phyloP scores from a whole-genome alignment of 192 early-diverging fungal genomes.

The Jimgerdemannia lactiflua region DNA sequence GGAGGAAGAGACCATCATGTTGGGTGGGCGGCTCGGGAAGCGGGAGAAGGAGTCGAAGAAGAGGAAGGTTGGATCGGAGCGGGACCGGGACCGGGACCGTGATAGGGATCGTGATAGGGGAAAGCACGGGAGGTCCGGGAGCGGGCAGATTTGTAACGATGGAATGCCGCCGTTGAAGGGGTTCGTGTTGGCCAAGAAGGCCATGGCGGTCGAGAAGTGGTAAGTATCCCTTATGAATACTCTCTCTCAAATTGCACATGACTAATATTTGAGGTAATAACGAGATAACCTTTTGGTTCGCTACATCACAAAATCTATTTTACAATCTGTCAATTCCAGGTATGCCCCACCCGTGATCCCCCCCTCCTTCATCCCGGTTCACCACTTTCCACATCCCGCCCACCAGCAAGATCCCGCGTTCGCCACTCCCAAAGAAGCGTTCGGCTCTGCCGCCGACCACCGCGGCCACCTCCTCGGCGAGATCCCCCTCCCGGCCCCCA shows the following conservation, averaged over 20 bases:
- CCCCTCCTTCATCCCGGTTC: conserved; percentile 12
- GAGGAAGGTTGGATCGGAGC: background rate
- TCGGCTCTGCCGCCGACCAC: conserved; percentile 28
- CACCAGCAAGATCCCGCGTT: background rate
- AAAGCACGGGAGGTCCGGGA: background rate
- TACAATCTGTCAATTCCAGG: conserved; percentile 4
- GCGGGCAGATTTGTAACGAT: conserved; percentile 34
- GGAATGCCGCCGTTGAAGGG: conserved; percentile 50
- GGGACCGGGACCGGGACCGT: background rate
- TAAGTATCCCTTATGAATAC: conserved; percentile 5
- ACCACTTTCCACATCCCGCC: conserved; percentile 8
- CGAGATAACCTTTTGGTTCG: too few relatives aligned
- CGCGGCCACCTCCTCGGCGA: conserved; percentile 72
- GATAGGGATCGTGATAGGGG: background rate
- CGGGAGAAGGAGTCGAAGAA: background rate
- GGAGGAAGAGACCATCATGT: background rate
- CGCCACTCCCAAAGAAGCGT: background rate
- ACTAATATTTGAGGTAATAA: too few relatives aligned
- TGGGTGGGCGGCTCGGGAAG: background rate
- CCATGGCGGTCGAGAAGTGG: conserved; percentile 43
- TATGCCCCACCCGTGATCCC: conserved; percentile 27
- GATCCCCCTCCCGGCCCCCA: conserved; percentile 55
- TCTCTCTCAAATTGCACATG: background rate
- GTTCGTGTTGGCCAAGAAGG: conserved; percentile 43
- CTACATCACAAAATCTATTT: too few relatives aligned